Base-by-base conservation (phyloP, 305 asterid genomes). In the Fraxinus platypoda region DNA sequence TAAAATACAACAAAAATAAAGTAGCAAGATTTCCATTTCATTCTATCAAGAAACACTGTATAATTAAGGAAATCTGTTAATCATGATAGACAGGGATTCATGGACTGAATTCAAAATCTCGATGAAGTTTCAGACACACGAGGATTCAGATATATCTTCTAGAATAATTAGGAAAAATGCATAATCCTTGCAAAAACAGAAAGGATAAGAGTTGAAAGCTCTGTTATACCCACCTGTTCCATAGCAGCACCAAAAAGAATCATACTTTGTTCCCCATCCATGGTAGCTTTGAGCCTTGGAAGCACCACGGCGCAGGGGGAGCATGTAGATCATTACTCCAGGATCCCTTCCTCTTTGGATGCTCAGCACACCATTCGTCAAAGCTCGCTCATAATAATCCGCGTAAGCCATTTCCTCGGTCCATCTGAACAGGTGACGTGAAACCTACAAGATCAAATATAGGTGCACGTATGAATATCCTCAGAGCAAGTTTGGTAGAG, bases 171-270 rank as follows among this genome's bases (percentile, higher is more conserved):
- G 64, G 23, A 54, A 7, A 54, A 54, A 54, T n/a, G 6, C 64
- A 54, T 54, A n/a, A 54, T 54, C 25, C 64, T 6, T 54, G 11
- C 30, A 62, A 2, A 21, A 62, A 62, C 12, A 23, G 31, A 62
- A 21, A 62, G 31, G 71, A 62, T 62, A 8, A 23, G 4, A 8
- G 72, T 64, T 64, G 72, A 25, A 25, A 25, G 15, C 25, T 64
- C 72, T 41, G 21, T 12, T 78, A 78, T 35, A 1, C 80, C 25
- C 49, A 93, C 98, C 98, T 85, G 99, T 95, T 34, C 99, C 99
- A 13, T 95, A 95, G 85, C 99, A 95, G 86, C 99, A 95, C 99
- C 99, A 95, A 83, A 95, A 95, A 68, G 91, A 87, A 83, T 93
- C 83, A 31, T 77, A 88, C 23, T 85, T 77, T 0, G 97, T 89